Percentiles rank a stretch among this genome's conserved stretches.
phyloP scores from a whole-genome alignment of 1,139 yeast genomes.

The Hyphopichia khmerensis region DNA sequence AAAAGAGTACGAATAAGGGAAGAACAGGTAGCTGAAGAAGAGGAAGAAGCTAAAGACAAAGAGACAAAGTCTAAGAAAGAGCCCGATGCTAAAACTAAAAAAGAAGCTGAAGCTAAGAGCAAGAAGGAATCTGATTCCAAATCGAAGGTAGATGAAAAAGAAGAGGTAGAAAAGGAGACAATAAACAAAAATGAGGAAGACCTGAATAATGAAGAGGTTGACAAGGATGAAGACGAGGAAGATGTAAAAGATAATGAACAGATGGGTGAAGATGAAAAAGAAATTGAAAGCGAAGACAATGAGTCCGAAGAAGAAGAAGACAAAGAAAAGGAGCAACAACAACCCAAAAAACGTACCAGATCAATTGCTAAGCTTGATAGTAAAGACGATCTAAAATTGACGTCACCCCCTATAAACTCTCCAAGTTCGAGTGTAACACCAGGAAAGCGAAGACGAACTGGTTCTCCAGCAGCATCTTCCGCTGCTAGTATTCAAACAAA shows the following conservation, averaged over 20 bases:
- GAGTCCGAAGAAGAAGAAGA: conserved; percentile 1
- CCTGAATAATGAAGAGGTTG: not conserved
- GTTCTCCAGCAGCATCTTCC: conserved; percentile 6
- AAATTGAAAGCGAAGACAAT: not conserved
- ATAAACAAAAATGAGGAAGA: not conserved
- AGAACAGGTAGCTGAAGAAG: not conserved
- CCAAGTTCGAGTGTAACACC: not conserved
- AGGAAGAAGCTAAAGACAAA: conserved; percentile 1
- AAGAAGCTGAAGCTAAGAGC: not conserved
- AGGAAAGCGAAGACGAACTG: conserved; percentile 11
- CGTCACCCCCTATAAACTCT: conserved; percentile 4
- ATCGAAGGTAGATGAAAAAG: conserved; percentile 2
- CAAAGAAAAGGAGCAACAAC: conserved; percentile 3
- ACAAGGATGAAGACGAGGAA: not conserved
- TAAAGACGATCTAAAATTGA: conserved; percentile 11
- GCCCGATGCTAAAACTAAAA: not conserved
- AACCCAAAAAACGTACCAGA: conserved; percentile 28
- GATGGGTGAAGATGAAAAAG: no score
- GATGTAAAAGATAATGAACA: not conserved
- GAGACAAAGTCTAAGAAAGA: not conserved
- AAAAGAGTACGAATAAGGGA: not conserved
- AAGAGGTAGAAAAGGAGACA: not conserved
- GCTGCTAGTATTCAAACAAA: not conserved
- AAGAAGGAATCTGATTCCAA: not conserved
- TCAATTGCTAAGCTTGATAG: conserved; percentile 22